These are phyloP conservation scores for Mesostigma viride DNA, from an alignment of 139 green algal genomes.

Conservation along the genomic window DNA sequence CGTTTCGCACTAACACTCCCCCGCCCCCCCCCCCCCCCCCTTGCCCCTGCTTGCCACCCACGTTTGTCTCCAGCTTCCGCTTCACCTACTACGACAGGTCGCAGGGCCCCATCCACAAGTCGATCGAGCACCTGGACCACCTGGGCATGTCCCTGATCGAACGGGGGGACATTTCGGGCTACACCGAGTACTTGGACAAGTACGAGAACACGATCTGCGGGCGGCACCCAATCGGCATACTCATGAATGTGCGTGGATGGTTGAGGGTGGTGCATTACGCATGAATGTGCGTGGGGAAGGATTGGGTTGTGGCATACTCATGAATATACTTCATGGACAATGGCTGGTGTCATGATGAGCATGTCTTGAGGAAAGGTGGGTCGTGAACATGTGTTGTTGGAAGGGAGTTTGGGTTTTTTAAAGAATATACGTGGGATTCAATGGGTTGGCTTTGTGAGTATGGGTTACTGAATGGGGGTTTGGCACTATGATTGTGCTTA, in stretches of 20 bases:
- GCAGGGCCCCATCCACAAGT: conserved; percentile 70
- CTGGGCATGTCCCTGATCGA: conserved; percentile 79
- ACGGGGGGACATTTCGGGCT: conserved; percentile 43
- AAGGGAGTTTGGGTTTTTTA: no score
- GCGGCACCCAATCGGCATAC: conserved; percentile 79
- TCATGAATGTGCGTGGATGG: conserved; percentile 52
- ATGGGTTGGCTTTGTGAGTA: no score
- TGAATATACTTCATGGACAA: background rate
- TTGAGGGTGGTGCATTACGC: background rate
- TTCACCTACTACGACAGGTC: conserved; percentile 51
- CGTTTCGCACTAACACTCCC: background rate
- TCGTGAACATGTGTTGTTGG: background rate
- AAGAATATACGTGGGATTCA: no score
- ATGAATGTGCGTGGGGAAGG: background rate
- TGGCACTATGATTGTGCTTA: no score
- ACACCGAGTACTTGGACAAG: conserved; percentile 51
- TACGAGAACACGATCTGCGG: conserved; percentile 91
- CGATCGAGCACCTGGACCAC: conserved; percentile 73
- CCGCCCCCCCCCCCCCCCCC: no score
- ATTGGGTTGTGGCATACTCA: background rate
- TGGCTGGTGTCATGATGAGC: background rate
- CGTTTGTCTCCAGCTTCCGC: conserved; percentile 36
- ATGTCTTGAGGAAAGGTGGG: background rate
- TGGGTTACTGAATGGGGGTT: no score
- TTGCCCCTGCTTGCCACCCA: no score